A percentile compares a stretch with the other conserved stretches of the same genome.
Evolutionary conservation across 2,329 filamentous ascomycete genomes (phyloP).

Genomic region (Aspergillus sp.): DNA sequence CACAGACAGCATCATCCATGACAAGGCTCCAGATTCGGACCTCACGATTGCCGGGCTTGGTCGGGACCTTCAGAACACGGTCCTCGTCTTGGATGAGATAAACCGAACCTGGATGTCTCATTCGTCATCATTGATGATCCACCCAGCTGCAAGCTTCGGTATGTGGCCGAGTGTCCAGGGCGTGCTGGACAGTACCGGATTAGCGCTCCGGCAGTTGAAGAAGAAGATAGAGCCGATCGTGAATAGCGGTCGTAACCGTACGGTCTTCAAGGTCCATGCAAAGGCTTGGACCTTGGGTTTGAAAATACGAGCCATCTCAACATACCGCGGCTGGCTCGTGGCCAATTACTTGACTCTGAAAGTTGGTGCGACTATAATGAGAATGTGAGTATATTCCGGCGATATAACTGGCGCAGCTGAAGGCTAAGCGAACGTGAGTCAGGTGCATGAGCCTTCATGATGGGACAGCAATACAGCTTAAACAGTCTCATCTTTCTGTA

Average conservation of each 20-base stretch:
- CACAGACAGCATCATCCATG: background rate
- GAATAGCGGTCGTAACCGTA: background rate
- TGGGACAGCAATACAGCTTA: background rate
- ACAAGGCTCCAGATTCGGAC: constrained; percentile 6
- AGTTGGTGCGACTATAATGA: constrained; percentile 2
- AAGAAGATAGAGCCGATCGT: background rate
- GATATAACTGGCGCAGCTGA: background rate
- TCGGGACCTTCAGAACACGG: background rate
- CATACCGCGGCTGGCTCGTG: background rate
- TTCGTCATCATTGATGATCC: constrained; percentile 1
- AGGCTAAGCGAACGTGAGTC: background rate
- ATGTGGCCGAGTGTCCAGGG: background rate
- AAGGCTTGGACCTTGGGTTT: background rate
- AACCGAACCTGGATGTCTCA: background rate
- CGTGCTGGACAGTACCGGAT: background rate
- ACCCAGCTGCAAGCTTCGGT: constrained; percentile 3
- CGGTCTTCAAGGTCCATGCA: background rate
- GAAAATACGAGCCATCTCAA: background rate
- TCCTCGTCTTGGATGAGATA: constrained; percentile 1
- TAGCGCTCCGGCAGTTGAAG: background rate
- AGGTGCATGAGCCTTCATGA: background rate
- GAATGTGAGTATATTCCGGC: background rate
- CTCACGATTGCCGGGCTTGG: background rate
- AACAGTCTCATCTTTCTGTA: background rate
- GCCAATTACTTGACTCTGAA: background rate